phyloP scores from a whole-genome alignment of 441 rosid genomes.

The Melastoma candidum region DNA sequence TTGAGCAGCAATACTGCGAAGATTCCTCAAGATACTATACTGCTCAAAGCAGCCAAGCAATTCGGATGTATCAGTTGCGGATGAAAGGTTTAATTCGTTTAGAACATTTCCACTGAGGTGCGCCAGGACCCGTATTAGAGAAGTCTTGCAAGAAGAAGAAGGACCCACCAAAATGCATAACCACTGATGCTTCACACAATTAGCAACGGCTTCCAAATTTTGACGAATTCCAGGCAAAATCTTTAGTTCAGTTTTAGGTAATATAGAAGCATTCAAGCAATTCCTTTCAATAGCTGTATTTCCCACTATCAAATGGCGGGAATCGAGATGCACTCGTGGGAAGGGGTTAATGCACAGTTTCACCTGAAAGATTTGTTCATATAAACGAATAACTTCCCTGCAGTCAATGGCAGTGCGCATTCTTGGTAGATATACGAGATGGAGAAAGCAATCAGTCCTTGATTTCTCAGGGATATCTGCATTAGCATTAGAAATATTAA shows the following conservation, averaged over 20 bases:
- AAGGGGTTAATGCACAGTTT: conserved; percentile 64
- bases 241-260: conserved; percentile 44
- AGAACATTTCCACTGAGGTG: conserved; percentile 74
- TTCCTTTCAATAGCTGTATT: conserved; percentile 62
- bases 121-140: conserved; percentile 74
- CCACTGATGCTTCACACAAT: conserved; percentile 78
- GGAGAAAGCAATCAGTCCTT: conserved; percentile 50
- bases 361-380: conserved; percentile 61
- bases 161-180: conserved; percentile 91
- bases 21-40: conserved; percentile 66
- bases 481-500: conserved; percentile 7
- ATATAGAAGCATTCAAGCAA: conserved; percentile 23
- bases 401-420: conserved; percentile 95
- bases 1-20: conserved; percentile 49
- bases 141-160: conserved; percentile 93
- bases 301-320: conserved; percentile 57
- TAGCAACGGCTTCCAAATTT: conserved; percentile 79
- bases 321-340: conserved; percentile 72
- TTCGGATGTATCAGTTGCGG: conserved; percentile 95
- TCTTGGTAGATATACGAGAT: conserved; percentile 78
- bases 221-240: conserved; percentile 71
- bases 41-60: conserved; percentile 98
- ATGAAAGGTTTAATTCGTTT: conserved; percentile 80
- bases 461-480: conserved; percentile 34
- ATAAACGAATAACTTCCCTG: conserved; percentile 57